Evolutionary conservation across 768 basidiomycete genomes (phyloP), one percentile per base, ranked within the genome.

Genomic region (Basidioascus undulatus): DNA sequence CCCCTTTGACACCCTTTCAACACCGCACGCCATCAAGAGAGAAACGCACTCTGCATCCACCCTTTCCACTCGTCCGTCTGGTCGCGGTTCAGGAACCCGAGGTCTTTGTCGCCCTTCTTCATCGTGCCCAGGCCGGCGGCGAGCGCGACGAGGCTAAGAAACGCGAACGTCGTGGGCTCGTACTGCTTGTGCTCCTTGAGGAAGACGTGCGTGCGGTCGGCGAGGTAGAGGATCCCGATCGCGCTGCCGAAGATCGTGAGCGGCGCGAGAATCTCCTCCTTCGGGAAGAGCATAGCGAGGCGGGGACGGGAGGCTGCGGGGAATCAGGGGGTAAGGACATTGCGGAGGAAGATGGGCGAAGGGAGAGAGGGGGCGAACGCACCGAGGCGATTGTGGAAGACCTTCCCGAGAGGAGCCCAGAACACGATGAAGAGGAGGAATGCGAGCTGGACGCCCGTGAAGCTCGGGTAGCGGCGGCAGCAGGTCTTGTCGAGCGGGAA

Each of bases 41-140:
- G n/a, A 10, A 4, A 50, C 76, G 42, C 52, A 82, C 82, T 65
- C 63, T 92, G 84, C 84, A 92, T 92, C 84, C 84, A 92, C 3
- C 84, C 84, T 57, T 89, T 89, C 84, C 84, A 92, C 59, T 92
- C 84, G 49, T 92, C 82, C 1, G 83, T 89, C 57, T 89, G 82
- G 37, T 86, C 80, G 43, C 84, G 67, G 52, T 83, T 87, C 50
- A 92, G 61, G 58, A 86, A 81, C 0, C 84, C 84, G 39, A 77
- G 59, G 52, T 92, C 82, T 32, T 54, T 50, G 48, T 81, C 80
- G 15, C 66, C 67, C 16, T 68, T 67, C 53, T 71, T 73, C 47
- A 80, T 58, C 1, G 74, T 79, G 9, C 56, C 58, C 35, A 82
- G 50, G 4, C 83, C 84, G 16, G 65, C 57, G 8, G 49, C 59